Evolutionary conservation across 1,139 yeast species (phyloP).

Genomic region (Saccharomyces hybrid): DNA sequence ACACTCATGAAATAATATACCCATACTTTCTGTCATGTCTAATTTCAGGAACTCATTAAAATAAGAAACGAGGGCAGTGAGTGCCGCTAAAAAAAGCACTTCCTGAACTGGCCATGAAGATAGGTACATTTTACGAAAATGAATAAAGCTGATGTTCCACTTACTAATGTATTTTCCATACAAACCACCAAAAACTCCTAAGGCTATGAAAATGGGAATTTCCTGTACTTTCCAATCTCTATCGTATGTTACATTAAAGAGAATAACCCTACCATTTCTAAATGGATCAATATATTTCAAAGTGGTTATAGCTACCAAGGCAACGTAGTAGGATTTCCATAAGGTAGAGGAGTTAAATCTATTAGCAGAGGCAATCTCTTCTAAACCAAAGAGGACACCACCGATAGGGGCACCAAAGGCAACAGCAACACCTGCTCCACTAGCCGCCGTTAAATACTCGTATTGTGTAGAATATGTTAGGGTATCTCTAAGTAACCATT

Average conservation of each 20-base stretch:
- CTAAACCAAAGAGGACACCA: conserved; percentile 82
- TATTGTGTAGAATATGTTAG: conserved; percentile 39
- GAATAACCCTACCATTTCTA: conserved; percentile 85
- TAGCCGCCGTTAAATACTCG: conserved; percentile 62
- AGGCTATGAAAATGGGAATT: conserved; percentile 63
- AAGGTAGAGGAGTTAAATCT: conserved; percentile 67
- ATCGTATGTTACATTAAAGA: conserved; percentile 82
- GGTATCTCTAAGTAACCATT: conserved; percentile 40
- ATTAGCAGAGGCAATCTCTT: conserved; percentile 38
- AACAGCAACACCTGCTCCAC: conserved; percentile 88
- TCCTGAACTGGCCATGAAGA: conserved; percentile 47
- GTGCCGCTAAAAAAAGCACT: conserved; percentile 54
- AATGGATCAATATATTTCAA: conserved; percentile 76
- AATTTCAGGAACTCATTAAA: conserved; percentile 71
- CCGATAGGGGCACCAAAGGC: conserved; percentile 95
- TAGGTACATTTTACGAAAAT: conserved; percentile 67
- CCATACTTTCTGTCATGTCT: conserved; percentile 97
- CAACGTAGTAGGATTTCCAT: conserved; percentile 89
- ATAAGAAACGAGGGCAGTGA: conserved; percentile 74
- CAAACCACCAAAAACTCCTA: conserved; percentile 87
- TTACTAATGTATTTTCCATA: conserved; percentile 80
- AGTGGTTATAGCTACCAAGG: conserved; percentile 78
- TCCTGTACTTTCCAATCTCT: conserved; percentile 84
- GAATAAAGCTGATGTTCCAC: conserved; percentile 68
- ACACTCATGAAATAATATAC: conserved; percentile 80